These are phyloP conservation scores for Quercus bicolor DNA, from an alignment of 306 rosid genomes.

Conservation along the genomic window DNA sequence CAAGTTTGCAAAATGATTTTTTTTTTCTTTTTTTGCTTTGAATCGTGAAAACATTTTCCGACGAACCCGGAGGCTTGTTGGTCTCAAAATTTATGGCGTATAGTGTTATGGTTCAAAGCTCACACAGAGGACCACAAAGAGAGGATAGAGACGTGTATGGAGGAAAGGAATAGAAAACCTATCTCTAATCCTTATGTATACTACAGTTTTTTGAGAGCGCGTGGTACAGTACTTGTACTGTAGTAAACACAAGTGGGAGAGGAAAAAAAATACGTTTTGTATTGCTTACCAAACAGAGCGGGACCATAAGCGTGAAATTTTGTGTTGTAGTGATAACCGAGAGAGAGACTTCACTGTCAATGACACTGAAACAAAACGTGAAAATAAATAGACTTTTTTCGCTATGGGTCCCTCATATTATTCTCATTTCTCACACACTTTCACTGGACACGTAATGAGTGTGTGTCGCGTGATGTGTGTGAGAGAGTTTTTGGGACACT, in stretches of 20 bases:
- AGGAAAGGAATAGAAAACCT: background rate
- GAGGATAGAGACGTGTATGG: constrained; percentile 10
- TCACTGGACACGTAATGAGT: constrained; percentile 33
- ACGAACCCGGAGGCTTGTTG: no score
- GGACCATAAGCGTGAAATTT: background rate
- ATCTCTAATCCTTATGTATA: no score
- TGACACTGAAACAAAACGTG: no score
- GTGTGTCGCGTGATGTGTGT: constrained; percentile 28
- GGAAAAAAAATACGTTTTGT: background rate
- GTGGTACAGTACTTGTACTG: background rate
- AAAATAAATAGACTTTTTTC: no score
- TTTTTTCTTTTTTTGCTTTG: no score
- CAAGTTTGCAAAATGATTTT: no score
- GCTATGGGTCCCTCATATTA: no score
- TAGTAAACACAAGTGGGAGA: background rate
- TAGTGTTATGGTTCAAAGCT: no score
- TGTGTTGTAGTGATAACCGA: background rate
- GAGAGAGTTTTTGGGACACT: background rate
- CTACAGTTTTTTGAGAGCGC: background rate
- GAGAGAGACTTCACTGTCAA: background rate
- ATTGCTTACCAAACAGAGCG: constrained; percentile 11
- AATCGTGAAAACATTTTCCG: no score
- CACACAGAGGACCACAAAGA: constrained; percentile 33
- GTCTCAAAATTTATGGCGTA: no score
- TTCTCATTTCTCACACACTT: background rate